These are phyloP conservation scores for Periconia macrospinosa DNA, from an alignment of 2,329 filamentous ascomycete species.

Conservation along the genomic window DNA sequence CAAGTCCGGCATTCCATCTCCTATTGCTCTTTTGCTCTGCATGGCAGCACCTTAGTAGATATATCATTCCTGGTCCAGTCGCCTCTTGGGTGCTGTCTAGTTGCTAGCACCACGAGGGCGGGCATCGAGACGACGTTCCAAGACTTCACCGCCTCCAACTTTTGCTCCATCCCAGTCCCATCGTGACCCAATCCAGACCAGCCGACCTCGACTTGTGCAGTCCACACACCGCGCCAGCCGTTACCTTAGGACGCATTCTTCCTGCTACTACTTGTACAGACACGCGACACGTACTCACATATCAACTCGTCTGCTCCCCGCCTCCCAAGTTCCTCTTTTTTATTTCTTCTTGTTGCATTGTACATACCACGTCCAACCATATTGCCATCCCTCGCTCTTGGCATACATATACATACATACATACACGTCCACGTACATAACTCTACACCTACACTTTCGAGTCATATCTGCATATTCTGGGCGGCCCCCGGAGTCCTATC, in stretches of 20 bases:
- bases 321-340: conserved; percentile 10
- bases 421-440: neutral
- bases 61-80: neutral
- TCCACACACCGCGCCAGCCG: neutral
- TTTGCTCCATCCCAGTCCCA: conserved; percentile 7
- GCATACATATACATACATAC: conserved; percentile 4
- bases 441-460: too few relatives aligned
- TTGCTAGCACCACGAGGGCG: neutral
- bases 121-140: neutral
- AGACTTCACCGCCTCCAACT: conserved; percentile 35
- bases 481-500: conserved; percentile 1
- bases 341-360: conserved; percentile 9
- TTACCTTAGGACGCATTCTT: too few relatives aligned
- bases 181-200: conserved; percentile 32
- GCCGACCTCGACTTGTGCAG: too few relatives aligned
- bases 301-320: neutral
- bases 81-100: too few relatives aligned
- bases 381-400: neutral
- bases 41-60: too few relatives aligned
- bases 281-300: neutral
- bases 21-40: too few relatives aligned
- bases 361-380: neutral
- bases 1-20: conserved; percentile 41
- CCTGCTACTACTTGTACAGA: conserved; percentile 1
- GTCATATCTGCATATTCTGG: conserved; percentile 1